Evolutionary conservation across 805 yeast genomes (phyloP), one percentile per base, ranked within the genome.

Genomic region (Naumovozyma dairenensis): DNA sequence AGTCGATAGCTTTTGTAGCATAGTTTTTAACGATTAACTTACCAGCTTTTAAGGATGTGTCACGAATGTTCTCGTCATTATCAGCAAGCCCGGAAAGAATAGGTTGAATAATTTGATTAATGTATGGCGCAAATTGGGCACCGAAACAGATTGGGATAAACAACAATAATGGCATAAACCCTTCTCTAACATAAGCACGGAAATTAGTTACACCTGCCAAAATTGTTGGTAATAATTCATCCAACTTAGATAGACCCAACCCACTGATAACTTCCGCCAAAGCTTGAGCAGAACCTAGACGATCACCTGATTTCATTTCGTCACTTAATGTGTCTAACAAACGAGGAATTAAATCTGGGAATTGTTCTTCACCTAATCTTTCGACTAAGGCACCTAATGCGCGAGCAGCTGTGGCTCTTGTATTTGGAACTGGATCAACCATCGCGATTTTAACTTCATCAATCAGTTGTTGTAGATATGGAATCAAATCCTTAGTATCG

Each of bases 401-500:
- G 60, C 96, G 77, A 15, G 96, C 87, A 16, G 97, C 97, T 15
- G 96, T 92, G 1, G 97, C 93, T 56, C 97, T 76, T 0, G 99
- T 92, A 27, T 77, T 83, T 21, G 97, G 95, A 33, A 92, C 98
- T 1, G 98, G 98, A 48, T 92, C 99, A 32, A 93, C 96, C 94
- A 92, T 89, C 5, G 97, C 94, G 28, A 72, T 67, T 57, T 92
- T 94, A 39, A 92, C 71, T 47, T 86, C 96, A 8, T 75, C 68
- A 28, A 89, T 79, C 46, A 92, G 67, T 28, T 76, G 73, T 16
- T 76, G 71, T 49, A 92, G 65, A 60, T 92, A 92, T 17, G 96
- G 96, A 33, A 74, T 60, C 39, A 92, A 67, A 56, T 92, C 98
- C 45, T 72, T 74, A 13, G 84, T 68, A 49, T 89, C 97, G 13